Percentiles rank a stretch among this genome's conserved stretches.
Evolutionary conservation across 2,329 filamentous ascomycete genomes (phyloP).

Genomic region (Fusarium graminum): DNA sequence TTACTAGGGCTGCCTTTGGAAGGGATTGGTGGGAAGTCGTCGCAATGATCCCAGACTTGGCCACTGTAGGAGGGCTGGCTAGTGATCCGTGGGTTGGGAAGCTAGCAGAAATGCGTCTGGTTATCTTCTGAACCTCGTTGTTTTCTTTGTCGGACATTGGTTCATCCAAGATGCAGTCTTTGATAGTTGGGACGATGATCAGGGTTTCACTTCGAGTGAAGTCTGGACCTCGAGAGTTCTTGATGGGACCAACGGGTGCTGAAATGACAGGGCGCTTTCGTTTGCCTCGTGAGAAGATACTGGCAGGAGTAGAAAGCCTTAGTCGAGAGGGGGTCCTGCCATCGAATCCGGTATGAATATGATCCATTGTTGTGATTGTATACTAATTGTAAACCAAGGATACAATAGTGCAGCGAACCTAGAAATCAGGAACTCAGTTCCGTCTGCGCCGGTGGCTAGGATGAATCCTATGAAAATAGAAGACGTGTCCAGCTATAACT

Average conservation of each 20-base stretch:
- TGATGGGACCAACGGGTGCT: slow-evolving; percentile 55
- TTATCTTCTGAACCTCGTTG: slow-evolving; percentile 28
- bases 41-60: slow-evolving; percentile 48
- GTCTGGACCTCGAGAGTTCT: slow-evolving; percentile 54
- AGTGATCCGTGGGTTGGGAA: slow-evolving; percentile 47
- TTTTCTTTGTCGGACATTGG: slow-evolving; percentile 23
- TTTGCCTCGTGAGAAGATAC: slow-evolving; percentile 32
- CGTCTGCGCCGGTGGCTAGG: not conserved
- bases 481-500: no score
- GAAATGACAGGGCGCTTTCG: slow-evolving; percentile 52
- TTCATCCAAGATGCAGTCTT: slow-evolving; percentile 51
- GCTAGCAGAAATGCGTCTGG: slow-evolving; percentile 51
- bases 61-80: slow-evolving; percentile 50
- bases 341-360: slow-evolving; percentile 24
- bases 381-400: not conserved
- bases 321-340: slow-evolving; percentile 22
- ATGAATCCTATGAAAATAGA: not conserved
- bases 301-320: slow-evolving; percentile 34
- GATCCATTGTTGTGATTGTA: slow-evolving; percentile 37
- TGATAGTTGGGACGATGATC: slow-evolving; percentile 54
- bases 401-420: not conserved
- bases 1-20: slow-evolving; percentile 7
- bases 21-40: slow-evolving; percentile 37
- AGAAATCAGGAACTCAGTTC: not conserved
- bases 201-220: slow-evolving; percentile 54